Base-by-base conservation (phyloP, 2,329 filamentous ascomycete genomes). In the Alternaria consortialis region DNA sequence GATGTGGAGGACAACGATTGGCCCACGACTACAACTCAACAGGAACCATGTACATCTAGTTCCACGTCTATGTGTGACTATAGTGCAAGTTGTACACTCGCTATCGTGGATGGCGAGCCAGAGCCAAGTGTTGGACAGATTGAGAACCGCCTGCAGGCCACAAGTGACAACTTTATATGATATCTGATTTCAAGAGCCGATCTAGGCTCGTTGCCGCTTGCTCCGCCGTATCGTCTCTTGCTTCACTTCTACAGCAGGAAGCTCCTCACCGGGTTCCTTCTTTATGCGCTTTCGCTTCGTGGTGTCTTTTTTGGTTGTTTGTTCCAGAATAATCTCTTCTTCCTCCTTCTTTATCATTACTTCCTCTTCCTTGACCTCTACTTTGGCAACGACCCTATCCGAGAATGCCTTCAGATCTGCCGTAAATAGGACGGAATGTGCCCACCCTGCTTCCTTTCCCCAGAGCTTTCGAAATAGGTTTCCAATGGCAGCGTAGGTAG, bases 401-500 rank as follows among this genome's bases (percentile, higher is more conserved):
- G 93, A 90, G 73, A 98, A 98, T 0, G 92, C 87, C 73, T 88
- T 91, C 58, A 99, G 79, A 74, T 99, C 94, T 0, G 95, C 96
- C 0, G 95, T 97, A 74, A 99, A 99, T 12, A 99, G 84, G 8
- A 99, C 95, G 3, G 92, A 97, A 80, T 99, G 95, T 9, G 96
- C 95, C 96, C 96, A 99, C 1, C 95, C 95, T 1, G 95, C 95
- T 71, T 98, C 92, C 60, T 90, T 87, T 0, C 95, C 95, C 95
- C 96, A 99, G 0, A 98, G 84, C 37, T 85, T 84, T 56, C 95
- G 87, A 72, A 99, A 99, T 71, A 96, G 91, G 65, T 97, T 91
- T 0, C 91, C 95, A 13, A 99, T 88, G 0, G 93, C 92, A 75
- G 95, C 90, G 73, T 99, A 98, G 65, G 92, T 94, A 40, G 86